A percentile compares a stretch with the other conserved stretches of the same genome.
These are phyloP conservation scores for Phytophthora agathidicida DNA, from an alignment of 352 stramenopile genomes.

Conservation along the genomic window DNA sequence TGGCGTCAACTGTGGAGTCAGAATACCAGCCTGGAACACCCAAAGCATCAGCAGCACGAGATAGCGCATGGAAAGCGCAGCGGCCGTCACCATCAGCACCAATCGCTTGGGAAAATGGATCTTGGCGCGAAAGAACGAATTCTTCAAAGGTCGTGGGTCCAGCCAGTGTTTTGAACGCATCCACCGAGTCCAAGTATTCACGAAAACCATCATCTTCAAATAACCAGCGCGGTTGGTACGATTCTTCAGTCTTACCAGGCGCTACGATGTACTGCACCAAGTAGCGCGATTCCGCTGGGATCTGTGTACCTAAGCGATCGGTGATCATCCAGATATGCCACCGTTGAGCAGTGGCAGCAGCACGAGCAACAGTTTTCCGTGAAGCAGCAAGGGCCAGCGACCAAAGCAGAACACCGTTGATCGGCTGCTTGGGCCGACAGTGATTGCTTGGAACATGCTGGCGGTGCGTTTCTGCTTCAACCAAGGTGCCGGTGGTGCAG, in stretches of 20 bases:
- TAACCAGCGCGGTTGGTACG: background rate
- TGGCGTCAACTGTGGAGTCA: background rate
- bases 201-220: background rate
- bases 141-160: background rate
- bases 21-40: background rate
- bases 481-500: constrained; percentile 10
- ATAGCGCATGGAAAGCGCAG: background rate
- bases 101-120: background rate
- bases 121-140: background rate
- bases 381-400: too few relatives aligned
- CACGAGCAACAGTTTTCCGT: too few relatives aligned
- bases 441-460: background rate
- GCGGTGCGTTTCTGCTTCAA: constrained; percentile 7
- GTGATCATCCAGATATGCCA: background rate
- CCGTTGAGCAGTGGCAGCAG: too few relatives aligned
- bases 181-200: background rate
- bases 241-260: background rate
- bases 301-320: background rate
- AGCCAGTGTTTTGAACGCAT: background rate
- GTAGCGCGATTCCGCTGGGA: too few relatives aligned
- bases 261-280: background rate
- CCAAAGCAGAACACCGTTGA: background rate
- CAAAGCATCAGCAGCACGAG: background rate
- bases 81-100: background rate
- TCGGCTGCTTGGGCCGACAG: background rate